Evolutionary conservation across 176 grass and related monocot genomes (phyloP).

Genomic region (Cocos nucifera): DNA sequence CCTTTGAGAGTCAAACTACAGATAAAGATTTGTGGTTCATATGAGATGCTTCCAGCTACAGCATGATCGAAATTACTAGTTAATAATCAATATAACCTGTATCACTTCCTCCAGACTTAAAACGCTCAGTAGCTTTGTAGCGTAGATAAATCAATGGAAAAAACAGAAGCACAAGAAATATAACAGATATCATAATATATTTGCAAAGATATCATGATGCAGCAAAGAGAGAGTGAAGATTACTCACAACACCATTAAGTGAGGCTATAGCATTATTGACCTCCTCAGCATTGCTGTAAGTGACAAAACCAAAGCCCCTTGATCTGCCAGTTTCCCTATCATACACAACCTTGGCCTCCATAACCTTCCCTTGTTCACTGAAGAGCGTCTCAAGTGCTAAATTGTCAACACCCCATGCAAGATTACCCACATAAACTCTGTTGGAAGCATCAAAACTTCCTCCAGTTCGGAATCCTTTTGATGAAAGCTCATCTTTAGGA

Average conservation of each 20-base stretch:
- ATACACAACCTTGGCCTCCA: slow-evolving; percentile 71
- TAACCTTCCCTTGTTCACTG: slow-evolving; percentile 70
- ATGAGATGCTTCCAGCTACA: too few species aligned
- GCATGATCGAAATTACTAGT: too few species aligned
- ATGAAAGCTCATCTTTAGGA: slow-evolving; percentile 35
- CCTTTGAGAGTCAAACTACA: too few species aligned
- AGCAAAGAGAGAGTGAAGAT: not conserved
- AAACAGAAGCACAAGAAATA: not conserved
- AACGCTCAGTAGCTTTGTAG: too few species aligned
- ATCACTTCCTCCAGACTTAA: too few species aligned
- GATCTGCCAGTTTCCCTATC: slow-evolving; percentile 88
- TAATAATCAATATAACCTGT: too few species aligned
- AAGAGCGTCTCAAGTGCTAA: slow-evolving; percentile 71
- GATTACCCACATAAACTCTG: slow-evolving; percentile 84
- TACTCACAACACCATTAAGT: slow-evolving; percentile 76
- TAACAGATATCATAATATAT: not conserved
- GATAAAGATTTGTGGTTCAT: too few species aligned
- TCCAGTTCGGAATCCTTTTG: slow-evolving; percentile 42
- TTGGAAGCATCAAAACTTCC: slow-evolving; percentile 32
- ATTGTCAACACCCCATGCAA: slow-evolving; percentile 88
- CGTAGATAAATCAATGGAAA: too few species aligned
- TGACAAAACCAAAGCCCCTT: slow-evolving; percentile 93
- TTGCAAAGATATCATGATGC: not conserved
- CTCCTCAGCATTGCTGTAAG: slow-evolving; percentile 44
- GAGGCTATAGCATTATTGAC: slow-evolving; percentile 71